Evolutionary conservation across 176 grass and related monocot genomes (phyloP), one percentile per base, ranked within the genome.

Genomic region (Avena sativa): DNA sequence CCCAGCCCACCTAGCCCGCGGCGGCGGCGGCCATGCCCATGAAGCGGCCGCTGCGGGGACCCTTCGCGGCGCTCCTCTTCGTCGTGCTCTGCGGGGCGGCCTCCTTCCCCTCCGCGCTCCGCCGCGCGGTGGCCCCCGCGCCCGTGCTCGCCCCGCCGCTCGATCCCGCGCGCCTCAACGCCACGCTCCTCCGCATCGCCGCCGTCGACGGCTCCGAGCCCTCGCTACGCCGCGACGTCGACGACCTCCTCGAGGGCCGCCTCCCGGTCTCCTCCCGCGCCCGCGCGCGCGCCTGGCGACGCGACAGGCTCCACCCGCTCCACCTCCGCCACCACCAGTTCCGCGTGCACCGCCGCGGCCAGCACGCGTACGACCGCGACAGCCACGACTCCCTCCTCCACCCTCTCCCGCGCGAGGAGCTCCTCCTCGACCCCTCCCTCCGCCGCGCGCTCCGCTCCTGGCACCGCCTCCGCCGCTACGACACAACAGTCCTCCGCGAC

Each of bases 111-210:
- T 55, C 82, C 69, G 82, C 32, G 44, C 70, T 88, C n/a, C 90
- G 82, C 5, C 86, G 82, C 1, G 44, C 55, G 17, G 12, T 48
- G 5, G 52, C 66, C 49, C 84, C 84, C 8, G 3, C 73, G 26
- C 47, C 78, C 46, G 51, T 8, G 14, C 49, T 43, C 46, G 56
- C 56, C 9, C 48, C 16, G 19, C 69, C 0, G 46, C 66, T 78
- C 58, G 85, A 84, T 83, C 76, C 70, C 25, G 70, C 77, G 21
- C 15, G 71, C 62, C 86, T 89, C 71, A 88, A 98, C 90, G 88
- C 87, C 78, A 93, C 94, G 80, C 89, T 98, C 46, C 84, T 98
- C n/a, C 74, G 79, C 52, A 73, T 98, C n/a, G 87, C 92, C n/a
- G 89, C 85, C 25, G 68, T 52, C 64, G 92, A 98, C 17, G 69